Evolutionary conservation across 495 filamentous ascomycete genomes (phyloP), one percentile per base, ranked within the genome.

Genomic region (Platismatia glauca): DNA sequence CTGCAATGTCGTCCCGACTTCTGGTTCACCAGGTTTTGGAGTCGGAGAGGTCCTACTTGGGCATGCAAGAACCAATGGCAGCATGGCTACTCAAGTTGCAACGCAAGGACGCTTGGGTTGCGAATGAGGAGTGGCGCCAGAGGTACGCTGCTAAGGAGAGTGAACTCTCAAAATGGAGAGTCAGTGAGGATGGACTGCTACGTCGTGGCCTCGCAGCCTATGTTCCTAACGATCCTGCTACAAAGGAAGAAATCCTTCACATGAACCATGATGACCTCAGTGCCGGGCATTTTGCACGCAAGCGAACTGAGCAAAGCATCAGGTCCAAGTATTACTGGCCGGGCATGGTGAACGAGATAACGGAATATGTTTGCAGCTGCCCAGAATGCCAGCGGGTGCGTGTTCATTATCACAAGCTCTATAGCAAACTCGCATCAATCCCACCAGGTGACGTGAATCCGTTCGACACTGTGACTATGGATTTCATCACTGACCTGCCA

Each of bases 401-500:
- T 18, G 16, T 41, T 41, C 16, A 41, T 41, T 7, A 41, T 20
- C 16, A 41, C 8, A 44, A 44, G 20, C 20, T 20, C 7, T 44
- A 44, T 44, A 8, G 20, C 41, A 20, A 44, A 9, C 7, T 44
- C 2, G 6, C 7, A 8, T 11, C 41, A 9, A 44, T 44, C 3
- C 20, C 20, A 22, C 20, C 41, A 44, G 20, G 20, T 22, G 20
- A 8, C 41, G 41, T 44, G 41, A 9, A 44, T 44, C 20, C 20
- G 22, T 44, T 44, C 22, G 6, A 44, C 41, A 44, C 20, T n/a
- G 20, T 44, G 20, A 58, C 39, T 1, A 46, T 71, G 22, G 58
- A 71, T 20, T 70, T 70, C 35, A 70, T 71, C 13, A 65, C 44
- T 16, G 48, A 43, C 15, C 50, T 70, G 20, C 61, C 64, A 3